These are phyloP conservation scores for Puccinia triticina DNA, from an alignment of 1,284 basidiomycete species.

Conservation along the genomic window DNA sequence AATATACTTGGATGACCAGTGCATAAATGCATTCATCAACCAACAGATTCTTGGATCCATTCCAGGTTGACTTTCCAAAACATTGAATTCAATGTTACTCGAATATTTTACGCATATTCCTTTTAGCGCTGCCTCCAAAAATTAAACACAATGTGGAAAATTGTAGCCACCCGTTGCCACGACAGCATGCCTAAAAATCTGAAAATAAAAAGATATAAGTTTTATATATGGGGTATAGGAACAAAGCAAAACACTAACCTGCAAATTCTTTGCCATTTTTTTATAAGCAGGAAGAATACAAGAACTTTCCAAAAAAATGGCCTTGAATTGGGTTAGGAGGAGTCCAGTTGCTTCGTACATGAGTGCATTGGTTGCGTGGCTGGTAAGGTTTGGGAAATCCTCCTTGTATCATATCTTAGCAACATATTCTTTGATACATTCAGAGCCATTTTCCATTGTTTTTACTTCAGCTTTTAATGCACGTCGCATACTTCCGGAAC, in stretches of 20 bases:
- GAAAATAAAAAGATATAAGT: not conserved
- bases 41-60: not conserved
- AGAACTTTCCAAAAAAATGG: not conserved
- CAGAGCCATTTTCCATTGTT: not conserved
- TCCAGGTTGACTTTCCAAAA: not conserved
- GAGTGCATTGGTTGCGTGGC: not conserved
- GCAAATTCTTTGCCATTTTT: not conserved
- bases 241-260: not conserved
- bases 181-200: not conserved
- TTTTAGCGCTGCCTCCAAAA: not conserved
- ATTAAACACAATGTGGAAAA: not conserved
- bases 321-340: not conserved
- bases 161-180: not conserved
- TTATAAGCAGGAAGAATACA: not conserved
- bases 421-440: not conserved
- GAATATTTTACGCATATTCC: slow-evolving; percentile 9
- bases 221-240: no score
- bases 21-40: slow-evolving; percentile 21
- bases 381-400: not conserved
- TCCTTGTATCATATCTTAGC: not conserved
- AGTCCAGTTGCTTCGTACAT: not conserved
- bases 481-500: not conserved
- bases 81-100: slow-evolving; percentile 14
- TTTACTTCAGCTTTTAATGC: slow-evolving; percentile 3
- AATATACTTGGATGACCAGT: no score